phyloP scores from a whole-genome alignment of 306 rosid species.

The Notholithocarpus densiflorus region DNA sequence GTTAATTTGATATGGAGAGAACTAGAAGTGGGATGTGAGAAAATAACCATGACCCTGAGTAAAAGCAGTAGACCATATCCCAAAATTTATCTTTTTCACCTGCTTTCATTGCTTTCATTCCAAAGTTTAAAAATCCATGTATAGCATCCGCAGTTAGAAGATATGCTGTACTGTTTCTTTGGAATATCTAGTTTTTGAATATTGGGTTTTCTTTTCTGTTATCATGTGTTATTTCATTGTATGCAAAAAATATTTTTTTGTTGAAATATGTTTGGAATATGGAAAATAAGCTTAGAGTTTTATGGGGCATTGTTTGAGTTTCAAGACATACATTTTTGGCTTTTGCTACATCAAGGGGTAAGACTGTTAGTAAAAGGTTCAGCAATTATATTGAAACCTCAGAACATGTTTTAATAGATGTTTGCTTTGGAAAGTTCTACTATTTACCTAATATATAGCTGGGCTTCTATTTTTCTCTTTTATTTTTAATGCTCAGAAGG shows the following conservation, averaged over 20 bases:
- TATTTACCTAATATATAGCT: background rate
- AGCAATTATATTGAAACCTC: background rate
- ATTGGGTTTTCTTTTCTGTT: background rate
- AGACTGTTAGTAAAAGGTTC: background rate
- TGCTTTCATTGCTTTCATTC: background rate
- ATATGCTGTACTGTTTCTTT: background rate
- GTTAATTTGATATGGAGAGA: constrained; percentile 11
- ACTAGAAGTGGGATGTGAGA: background rate
- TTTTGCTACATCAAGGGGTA: background rate
- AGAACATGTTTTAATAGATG: background rate
- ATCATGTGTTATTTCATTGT: background rate
- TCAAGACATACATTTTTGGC: background rate
- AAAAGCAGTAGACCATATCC: background rate
- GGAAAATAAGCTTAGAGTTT: background rate
- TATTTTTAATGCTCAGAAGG: background rate
- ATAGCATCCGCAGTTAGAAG: background rate
- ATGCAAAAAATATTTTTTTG: background rate
- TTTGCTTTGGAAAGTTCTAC: background rate
- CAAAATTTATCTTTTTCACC: background rate
- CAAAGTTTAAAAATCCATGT: background rate
- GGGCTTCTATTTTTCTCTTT: background rate
- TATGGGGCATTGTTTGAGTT: background rate
- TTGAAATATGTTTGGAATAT: background rate
- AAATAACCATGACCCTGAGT: background rate
- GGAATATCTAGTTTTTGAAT: background rate